Evolutionary conservation across 805 yeast genomes (phyloP).

Genomic region (Tetrapisispora fleetii): DNA sequence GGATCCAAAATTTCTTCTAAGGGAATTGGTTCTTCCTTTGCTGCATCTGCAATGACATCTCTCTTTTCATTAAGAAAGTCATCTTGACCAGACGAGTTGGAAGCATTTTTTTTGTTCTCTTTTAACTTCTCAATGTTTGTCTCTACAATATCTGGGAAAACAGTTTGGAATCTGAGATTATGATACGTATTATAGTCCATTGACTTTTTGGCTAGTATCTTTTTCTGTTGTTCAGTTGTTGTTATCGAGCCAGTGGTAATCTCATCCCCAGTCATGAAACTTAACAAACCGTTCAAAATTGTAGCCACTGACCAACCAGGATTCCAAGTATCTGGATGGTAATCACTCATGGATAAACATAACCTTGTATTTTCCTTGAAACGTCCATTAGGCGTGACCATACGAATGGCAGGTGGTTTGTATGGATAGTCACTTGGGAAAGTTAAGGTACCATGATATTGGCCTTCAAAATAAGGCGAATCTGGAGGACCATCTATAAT

Average conservation of each 20-base stretch:
- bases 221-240: constrained; percentile 51
- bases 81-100: not conserved
- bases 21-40: constrained; percentile 26
- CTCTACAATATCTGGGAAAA: constrained; percentile 61
- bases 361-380: constrained; percentile 72
- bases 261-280: constrained; percentile 88
- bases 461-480: constrained; percentile 79
- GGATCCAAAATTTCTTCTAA: constrained; percentile 44
- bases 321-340: constrained; percentile 91
- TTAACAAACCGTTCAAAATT: constrained; percentile 73
- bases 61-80: constrained; percentile 2
- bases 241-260: constrained; percentile 72
- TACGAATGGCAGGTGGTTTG: constrained; percentile 82
- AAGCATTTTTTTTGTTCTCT: constrained; percentile 5
- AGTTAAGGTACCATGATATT: constrained; percentile 78
- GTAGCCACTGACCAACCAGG: constrained; percentile 95
- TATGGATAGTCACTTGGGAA: constrained; percentile 85
- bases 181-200: constrained; percentile 47
- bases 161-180: constrained; percentile 46
- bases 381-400: constrained; percentile 85
- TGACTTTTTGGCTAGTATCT: constrained; percentile 48
- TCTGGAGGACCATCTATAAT: constrained; percentile 86
- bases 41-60: constrained; percentile 23
- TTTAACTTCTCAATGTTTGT: constrained; percentile 20
- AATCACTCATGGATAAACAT: constrained; percentile 89